phyloP scores from a whole-genome alignment of 2,329 filamentous ascomycete genomes.

The Emergomyces pasteurianus region DNA sequence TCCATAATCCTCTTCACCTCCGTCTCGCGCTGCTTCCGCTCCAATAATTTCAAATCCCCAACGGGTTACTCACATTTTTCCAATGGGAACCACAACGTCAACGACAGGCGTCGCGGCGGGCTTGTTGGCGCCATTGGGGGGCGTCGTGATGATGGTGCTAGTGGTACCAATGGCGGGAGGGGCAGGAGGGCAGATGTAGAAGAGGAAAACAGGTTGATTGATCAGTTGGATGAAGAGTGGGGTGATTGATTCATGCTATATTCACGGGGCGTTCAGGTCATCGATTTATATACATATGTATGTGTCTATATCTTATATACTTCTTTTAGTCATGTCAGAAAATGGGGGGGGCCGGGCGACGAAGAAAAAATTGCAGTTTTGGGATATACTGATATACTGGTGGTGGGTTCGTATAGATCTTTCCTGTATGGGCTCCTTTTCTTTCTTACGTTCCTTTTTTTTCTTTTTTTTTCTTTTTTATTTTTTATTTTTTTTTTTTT shows the following conservation, averaged over 20 bases:
- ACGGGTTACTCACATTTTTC: slow-evolving; percentile 24
- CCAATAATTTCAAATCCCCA: slow-evolving; percentile 16
- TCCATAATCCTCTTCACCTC: slow-evolving; percentile 36
- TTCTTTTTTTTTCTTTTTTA: too few relatives aligned
- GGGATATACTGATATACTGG: neutral
- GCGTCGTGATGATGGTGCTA: slow-evolving; percentile 6
- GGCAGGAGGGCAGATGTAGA: slow-evolving; percentile 41
- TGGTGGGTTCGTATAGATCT: neutral
- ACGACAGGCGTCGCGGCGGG: slow-evolving; percentile 15
- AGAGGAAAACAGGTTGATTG: slow-evolving; percentile 86
- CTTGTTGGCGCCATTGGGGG: slow-evolving; percentile 27
- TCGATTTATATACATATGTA: neutral
- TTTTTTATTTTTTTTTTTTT: neutral
- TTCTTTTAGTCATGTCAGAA: too few relatives aligned
- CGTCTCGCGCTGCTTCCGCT: slow-evolving; percentile 26
- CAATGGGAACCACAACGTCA: slow-evolving; percentile 10
- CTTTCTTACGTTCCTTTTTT: too few relatives aligned
- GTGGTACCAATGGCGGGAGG: slow-evolving; percentile 21
- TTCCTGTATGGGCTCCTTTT: too few relatives aligned
- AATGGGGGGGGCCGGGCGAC: neutral
- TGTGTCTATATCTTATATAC: neutral
- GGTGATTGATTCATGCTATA: slow-evolving; percentile 49
- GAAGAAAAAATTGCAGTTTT: neutral
- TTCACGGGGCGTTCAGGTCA: neutral
- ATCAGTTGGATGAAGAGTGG: slow-evolving; percentile 95